Base-by-base conservation (phyloP, 352 stramenopile genomes). In the Phytophthora pisi region DNA sequence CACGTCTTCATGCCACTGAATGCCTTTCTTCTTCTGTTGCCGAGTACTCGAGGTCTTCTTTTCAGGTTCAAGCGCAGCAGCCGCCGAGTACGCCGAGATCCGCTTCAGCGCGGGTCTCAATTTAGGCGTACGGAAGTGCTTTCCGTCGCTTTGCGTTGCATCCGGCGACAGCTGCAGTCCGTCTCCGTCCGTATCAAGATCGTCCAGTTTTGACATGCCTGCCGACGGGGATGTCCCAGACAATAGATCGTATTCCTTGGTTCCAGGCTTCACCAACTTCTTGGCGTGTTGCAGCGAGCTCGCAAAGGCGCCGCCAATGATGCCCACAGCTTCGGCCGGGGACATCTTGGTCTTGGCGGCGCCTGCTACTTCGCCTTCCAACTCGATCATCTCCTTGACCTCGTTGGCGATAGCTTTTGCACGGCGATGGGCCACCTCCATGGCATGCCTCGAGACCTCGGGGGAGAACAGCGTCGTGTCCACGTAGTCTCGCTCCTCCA, bases 81-180 rank as follows among this genome's bases (percentile, higher is more conserved):
- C 82, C 9, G 64, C 57, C 18, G 70, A 70, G 57, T 93, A 96
- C 6, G 82, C 86, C 7, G 88, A 96, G 40, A 96, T 87, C 18
- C 83, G 86, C 52, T 93, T 93, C 5, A 96, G 65, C 16, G 81
- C 88, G 5, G 88, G 77, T 53, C 75, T 78, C 13, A 89, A 31
- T 38, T 76, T 78, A 4, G 77, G 78, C 1, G 68, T 68, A 34
- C 77, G 70, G 45, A 94, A 94, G 46, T 91, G 72, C 60, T 91
- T 84, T 0, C 82, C 79, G 20, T 86, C 77, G 18, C 72, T 77
- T 18, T 85, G 79, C 3, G 66, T 79, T 0, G 78, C 80, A 54
- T 94, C 86, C 0, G 88, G 88, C 5, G 84, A 93, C 45, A 96
- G 73, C 72, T 96, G 88, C 15, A 96, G 74, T 26, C 88, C 88